Evolutionary conservation across 2,329 filamentous ascomycete species (phyloP).

Genomic region (Colletotrichum shisoi): DNA sequence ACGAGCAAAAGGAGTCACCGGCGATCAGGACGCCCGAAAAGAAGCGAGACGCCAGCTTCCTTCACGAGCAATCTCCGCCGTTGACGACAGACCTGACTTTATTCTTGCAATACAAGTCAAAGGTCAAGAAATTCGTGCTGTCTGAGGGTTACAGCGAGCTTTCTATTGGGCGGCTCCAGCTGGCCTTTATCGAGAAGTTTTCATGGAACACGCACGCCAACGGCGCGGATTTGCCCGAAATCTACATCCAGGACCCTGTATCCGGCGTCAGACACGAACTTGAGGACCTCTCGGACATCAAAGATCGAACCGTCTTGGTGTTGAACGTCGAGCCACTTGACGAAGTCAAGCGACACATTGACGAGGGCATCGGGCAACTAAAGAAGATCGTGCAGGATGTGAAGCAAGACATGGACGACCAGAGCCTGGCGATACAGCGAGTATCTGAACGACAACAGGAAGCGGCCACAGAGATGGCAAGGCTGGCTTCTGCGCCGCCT

Average conservation of each 20-base stretch:
- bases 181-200: conserved; percentile 99
- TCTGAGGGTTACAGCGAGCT: conserved; percentile 84
- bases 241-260: conserved; percentile 95
- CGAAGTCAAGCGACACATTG: conserved; percentile 95
- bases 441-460: conserved; percentile 93
- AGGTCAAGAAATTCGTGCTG: conserved; percentile 94
- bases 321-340: conserved; percentile 92
- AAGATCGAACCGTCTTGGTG: conserved; percentile 93
- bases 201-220: conserved; percentile 98
- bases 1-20: conserved; percentile 39
- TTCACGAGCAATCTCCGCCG: conserved; percentile 73
- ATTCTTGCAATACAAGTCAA: conserved; percentile 95
- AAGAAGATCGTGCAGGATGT: conserved; percentile 86
- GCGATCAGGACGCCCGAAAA: conserved; percentile 54
- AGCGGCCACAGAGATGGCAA: conserved; percentile 83
- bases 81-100: conserved; percentile 84
- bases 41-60: conserved; percentile 58
- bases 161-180: conserved; percentile 84
- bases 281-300: conserved; percentile 91
- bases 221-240: conserved; percentile 90
- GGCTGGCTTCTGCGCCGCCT: conserved; percentile 59
- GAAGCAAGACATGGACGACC: conserved; percentile 82
- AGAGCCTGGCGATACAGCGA: conserved; percentile 80
- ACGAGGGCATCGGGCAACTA: conserved; percentile 84
- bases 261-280: conserved; percentile 97